Evolutionary conservation across 768 basidiomycete species (phyloP).

Genomic region (Podaxis rugospora): DNA sequence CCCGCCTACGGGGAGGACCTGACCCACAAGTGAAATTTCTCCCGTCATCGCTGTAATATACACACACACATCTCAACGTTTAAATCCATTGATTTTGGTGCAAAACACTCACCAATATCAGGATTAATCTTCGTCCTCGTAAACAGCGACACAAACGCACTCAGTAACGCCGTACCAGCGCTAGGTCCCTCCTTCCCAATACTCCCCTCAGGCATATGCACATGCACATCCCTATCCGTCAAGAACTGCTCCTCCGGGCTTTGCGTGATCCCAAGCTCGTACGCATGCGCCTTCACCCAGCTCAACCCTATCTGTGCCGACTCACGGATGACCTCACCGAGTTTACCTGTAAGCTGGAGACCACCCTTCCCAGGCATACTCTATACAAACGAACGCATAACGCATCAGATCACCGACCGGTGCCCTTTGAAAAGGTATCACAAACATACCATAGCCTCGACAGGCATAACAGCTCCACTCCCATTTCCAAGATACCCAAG

Average conservation of each 20-base stretch:
- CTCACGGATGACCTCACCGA: conserved; percentile 97
- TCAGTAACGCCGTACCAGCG: conserved; percentile 90
- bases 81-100: background rate
- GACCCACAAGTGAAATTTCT: conserved; percentile 93
- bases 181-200: conserved; percentile 95
- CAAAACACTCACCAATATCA: conserved; percentile 69
- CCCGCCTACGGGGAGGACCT: conserved; percentile 94
- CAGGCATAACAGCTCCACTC: conserved; percentile 93
- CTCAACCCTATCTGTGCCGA: conserved; percentile 92
- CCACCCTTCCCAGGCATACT: conserved; percentile 95
- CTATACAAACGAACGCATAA: conserved; percentile 32
- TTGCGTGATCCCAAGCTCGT: conserved; percentile 80
- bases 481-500: conserved; percentile 96
- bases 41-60: conserved; percentile 84
- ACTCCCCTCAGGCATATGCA: conserved; percentile 96
- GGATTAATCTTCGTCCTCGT: conserved; percentile 79
- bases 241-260: conserved; percentile 71
- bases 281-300: conserved; percentile 91
- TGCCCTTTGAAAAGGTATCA: too few species aligned
- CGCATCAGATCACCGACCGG: too few species aligned
- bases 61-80: background rate
- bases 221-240: conserved; percentile 83
- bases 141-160: conserved; percentile 89
- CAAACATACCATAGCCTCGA: conserved; percentile 81
- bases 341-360: conserved; percentile 91